These are phyloP conservation scores for Fusarium mangiferae DNA, from an alignment of 2,329 filamentous ascomycete genomes.

Conservation along the genomic window DNA sequence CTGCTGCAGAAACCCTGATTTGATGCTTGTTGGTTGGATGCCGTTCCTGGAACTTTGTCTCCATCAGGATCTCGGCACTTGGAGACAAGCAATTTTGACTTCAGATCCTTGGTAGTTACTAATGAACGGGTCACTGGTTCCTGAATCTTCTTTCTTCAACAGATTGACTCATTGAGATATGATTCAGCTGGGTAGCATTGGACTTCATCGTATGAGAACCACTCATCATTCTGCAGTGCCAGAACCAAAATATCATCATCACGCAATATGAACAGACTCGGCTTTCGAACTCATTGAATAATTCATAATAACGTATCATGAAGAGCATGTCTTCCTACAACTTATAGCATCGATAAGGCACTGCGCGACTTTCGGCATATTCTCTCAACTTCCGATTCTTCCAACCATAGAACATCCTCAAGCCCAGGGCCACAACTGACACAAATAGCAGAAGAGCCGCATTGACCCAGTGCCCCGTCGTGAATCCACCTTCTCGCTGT, in stretches of 20 bases:
- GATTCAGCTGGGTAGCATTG: not conserved
- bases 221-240: not conserved
- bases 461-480: slow-evolving; percentile 76
- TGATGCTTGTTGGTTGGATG: slow-evolving; percentile 3
- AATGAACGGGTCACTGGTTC: not conserved
- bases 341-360: slow-evolving; percentile 55
- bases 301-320: not conserved
- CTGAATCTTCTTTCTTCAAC: not conserved
- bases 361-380: slow-evolving; percentile 45
- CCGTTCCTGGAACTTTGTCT: slow-evolving; percentile 16
- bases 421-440: slow-evolving; percentile 61
- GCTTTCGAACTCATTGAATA: slow-evolving; percentile 2
- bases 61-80: slow-evolving; percentile 26
- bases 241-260: not conserved
- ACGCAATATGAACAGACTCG: not conserved
- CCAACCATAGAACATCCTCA: slow-evolving; percentile 67
- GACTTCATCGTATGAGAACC: not conserved
- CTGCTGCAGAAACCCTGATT: slow-evolving; percentile 13
- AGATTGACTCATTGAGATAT: not conserved
- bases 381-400: slow-evolving; percentile 53
- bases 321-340: slow-evolving; percentile 40
- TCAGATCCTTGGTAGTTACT: not conserved
- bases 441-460: slow-evolving; percentile 69
- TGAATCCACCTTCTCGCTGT: slow-evolving; percentile 70
- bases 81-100: not conserved